phyloP scores from a whole-genome alignment of 148 eudicot genomes.

The Dysphania ambrosioides region DNA sequence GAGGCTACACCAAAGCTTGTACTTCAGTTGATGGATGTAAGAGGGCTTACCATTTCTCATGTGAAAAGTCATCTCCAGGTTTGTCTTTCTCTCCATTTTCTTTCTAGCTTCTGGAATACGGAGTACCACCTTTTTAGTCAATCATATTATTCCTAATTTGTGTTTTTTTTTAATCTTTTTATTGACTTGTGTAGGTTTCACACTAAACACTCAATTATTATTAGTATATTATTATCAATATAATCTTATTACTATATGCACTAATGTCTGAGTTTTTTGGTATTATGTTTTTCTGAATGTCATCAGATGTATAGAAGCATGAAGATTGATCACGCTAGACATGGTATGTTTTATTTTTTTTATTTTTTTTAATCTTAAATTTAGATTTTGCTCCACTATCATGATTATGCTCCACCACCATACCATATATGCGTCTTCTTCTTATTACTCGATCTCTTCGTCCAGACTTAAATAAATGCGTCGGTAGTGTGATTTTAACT shows the following conservation, averaged over 20 bases:
- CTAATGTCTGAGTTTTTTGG: too few species aligned
- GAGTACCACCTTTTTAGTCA: neutral
- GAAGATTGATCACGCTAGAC: conserved; percentile 52
- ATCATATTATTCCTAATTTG: neutral
- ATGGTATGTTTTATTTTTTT: conserved; percentile 36
- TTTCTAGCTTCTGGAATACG: neutral
- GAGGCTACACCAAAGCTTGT: conserved; percentile 94
- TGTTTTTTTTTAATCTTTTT: too few species aligned
- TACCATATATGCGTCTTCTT: neutral
- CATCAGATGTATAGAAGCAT: conserved; percentile 88
- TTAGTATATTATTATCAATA: neutral
- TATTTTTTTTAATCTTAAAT: neutral
- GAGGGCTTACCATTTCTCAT: conserved; percentile 93
- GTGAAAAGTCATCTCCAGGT: conserved; percentile 99
- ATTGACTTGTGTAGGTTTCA: conserved; percentile 14
- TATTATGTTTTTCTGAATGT: conserved; percentile 9
- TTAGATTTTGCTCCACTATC: conserved; percentile 5
- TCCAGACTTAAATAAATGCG: too few species aligned
- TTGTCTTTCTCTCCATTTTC: neutral
- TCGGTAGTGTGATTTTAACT: too few species aligned
- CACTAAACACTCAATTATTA: neutral
- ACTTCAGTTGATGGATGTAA: conserved; percentile 85
- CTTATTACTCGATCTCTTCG: too few species aligned
- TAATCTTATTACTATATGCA: too few species aligned
- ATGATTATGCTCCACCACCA: neutral